Evolutionary conservation across 495 filamentous ascomycete species (phyloP).

Genomic region (Copromyces sp.): DNA sequence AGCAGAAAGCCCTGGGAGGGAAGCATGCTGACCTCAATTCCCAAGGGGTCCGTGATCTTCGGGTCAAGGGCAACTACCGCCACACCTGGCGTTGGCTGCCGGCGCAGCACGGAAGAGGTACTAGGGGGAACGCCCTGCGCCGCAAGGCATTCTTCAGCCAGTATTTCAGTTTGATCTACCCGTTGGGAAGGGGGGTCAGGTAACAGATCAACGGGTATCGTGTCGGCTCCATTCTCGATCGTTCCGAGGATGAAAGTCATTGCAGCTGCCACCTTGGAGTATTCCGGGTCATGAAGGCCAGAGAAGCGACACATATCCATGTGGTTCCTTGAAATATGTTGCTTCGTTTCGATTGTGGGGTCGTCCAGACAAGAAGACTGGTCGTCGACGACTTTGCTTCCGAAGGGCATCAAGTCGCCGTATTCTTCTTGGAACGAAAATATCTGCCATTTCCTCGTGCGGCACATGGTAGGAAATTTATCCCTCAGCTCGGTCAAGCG

Average conservation of each 20-base stretch:
- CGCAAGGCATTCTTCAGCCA: too few relatives aligned
- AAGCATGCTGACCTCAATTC: too few relatives aligned
- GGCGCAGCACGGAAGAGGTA: too few relatives aligned
- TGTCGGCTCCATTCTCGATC: too few relatives aligned
- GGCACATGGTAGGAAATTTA: slow-evolving; percentile 4
- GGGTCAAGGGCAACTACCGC: too few relatives aligned
- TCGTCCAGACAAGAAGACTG: slow-evolving; percentile 9
- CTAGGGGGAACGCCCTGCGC: too few relatives aligned
- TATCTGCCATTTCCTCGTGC: neutral
- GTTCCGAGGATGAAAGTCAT: slow-evolving; percentile 3
- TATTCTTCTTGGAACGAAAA: slow-evolving; percentile 10
- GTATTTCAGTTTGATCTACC: too few relatives aligned
- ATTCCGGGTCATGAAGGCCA: slow-evolving; percentile 6
- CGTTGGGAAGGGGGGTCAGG: too few relatives aligned
- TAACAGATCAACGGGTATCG: too few relatives aligned
- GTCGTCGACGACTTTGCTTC: slow-evolving; percentile 5
- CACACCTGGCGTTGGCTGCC: too few relatives aligned
- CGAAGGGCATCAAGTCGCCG: neutral
- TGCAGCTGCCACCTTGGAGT: slow-evolving; percentile 6
- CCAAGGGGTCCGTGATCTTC: too few relatives aligned
- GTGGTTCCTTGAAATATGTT: slow-evolving; percentile 10
- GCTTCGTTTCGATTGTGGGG: slow-evolving; percentile 4
- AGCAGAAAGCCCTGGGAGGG: too few relatives aligned
- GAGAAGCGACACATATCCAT: slow-evolving; percentile 13
- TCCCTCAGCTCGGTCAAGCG: slow-evolving; percentile 2